phyloP scores from a whole-genome alignment of 192 early-diverging fungal species.

The Mortierella antarctica region DNA sequence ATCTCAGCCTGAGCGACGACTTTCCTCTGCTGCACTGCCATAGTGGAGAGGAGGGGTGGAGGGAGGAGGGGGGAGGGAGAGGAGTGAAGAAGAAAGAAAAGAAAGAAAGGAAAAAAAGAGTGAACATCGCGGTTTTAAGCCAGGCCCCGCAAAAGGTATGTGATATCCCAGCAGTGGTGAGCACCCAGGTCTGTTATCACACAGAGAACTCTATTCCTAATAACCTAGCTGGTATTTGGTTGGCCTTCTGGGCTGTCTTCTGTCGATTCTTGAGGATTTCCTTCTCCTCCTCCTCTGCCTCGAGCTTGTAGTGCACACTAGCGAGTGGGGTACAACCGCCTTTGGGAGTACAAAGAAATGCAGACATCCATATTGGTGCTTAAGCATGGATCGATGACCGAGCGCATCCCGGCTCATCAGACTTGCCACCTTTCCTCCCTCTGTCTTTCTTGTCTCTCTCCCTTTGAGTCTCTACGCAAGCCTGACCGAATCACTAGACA shows the following conservation, averaged over 20 bases:
- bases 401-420: too few relatives aligned
- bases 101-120: not conserved
- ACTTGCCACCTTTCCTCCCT: not conserved
- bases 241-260: too few relatives aligned
- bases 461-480: too few relatives aligned
- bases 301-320: too few relatives aligned
- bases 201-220: not conserved
- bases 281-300: too few relatives aligned
- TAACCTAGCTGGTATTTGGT: not conserved
- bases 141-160: not conserved
- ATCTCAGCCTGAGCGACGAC: conserved; percentile 10
- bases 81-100: not conserved
- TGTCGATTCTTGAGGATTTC: too few relatives aligned
- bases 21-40: conserved; percentile 53
- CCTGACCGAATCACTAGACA: not conserved
- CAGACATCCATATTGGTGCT: too few relatives aligned
- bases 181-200: not conserved
- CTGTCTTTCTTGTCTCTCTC: not conserved
- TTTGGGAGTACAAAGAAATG: too few relatives aligned
- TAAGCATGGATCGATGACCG: too few relatives aligned
- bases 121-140: conserved; percentile 5
- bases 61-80: not conserved
- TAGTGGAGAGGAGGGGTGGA: not conserved
- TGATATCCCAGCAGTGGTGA: not conserved
- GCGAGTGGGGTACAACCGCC: too few relatives aligned